These are phyloP conservation scores for Hyaloscypha hepaticicola DNA, from an alignment of 495 filamentous ascomycete genomes.

Conservation along the genomic window DNA sequence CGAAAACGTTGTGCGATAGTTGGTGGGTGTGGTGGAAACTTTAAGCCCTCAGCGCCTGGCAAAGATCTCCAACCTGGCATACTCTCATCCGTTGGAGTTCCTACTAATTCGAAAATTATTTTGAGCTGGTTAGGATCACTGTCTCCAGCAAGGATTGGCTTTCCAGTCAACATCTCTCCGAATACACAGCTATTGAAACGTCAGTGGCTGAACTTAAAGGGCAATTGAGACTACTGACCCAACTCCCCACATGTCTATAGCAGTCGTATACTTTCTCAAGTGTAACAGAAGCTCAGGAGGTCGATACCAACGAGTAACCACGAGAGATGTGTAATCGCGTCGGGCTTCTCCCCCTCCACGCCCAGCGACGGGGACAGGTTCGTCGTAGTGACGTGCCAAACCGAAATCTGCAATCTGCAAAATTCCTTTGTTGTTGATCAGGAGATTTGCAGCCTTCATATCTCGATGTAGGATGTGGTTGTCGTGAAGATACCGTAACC, in stretches of 20 bases:
- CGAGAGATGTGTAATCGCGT: constrained; percentile 89
- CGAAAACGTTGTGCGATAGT: constrained; percentile 71
- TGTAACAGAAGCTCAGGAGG: constrained; percentile 91
- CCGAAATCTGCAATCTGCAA: constrained; percentile 98
- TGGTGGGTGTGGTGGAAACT: constrained; percentile 60
- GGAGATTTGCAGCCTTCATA: constrained; percentile 97
- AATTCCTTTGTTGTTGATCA: constrained; percentile 92
- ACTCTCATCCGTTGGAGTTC: constrained; percentile 81
- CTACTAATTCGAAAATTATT: constrained; percentile 90
- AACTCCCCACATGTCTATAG: constrained; percentile 98
- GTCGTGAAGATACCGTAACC: constrained; percentile 84
- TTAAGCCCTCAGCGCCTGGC: constrained; percentile 75
- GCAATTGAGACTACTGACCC: constrained; percentile 56
- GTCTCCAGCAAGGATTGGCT: constrained; percentile 86
- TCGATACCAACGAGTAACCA: constrained; percentile 96
- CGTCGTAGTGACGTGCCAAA: constrained; percentile 89
- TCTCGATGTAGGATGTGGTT: constrained; percentile 91
- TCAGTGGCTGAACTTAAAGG: constrained; percentile 29
- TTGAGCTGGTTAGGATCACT: constrained; percentile 88
- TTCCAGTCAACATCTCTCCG: constrained; percentile 95
- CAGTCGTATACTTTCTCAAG: constrained; percentile 84
- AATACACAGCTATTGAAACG: constrained; percentile 74
- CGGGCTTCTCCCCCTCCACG: constrained; percentile 80
- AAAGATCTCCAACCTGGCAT: constrained; percentile 91
- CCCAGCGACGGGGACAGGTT: constrained; percentile 73